Conservation (phyloP, 805 yeast genomes). For the Priceomyces haplophilus region DNA sequence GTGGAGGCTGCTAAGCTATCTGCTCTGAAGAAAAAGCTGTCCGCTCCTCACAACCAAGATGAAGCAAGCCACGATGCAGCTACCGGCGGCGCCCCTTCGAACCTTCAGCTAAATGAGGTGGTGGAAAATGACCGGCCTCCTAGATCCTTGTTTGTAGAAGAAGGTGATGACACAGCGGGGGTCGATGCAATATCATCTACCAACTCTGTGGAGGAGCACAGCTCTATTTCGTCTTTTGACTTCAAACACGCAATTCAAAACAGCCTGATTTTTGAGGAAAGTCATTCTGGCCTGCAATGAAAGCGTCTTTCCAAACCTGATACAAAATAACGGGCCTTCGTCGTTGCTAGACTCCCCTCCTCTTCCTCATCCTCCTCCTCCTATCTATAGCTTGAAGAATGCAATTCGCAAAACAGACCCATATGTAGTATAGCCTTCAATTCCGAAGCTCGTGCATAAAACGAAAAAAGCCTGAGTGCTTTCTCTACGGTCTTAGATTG, state of each 20-base stretch:
- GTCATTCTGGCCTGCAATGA: background rate
- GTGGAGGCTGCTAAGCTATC: constrained; percentile 35
- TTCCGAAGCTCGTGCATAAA: too few species aligned
- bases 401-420: too few species aligned
- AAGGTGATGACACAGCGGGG: background rate
- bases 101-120: background rate
- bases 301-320: too few species aligned
- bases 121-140: background rate
- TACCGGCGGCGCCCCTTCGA: too few species aligned
- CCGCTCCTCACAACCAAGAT: background rate
- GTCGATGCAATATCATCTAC: background rate
- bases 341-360: too few species aligned
- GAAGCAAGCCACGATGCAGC: background rate
- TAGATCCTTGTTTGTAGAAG: background rate
- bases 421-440: too few species aligned
- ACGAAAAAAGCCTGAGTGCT: too few species aligned
- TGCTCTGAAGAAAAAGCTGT: constrained; percentile 7
- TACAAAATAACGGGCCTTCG: too few species aligned
- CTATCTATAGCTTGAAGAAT: too few species aligned
- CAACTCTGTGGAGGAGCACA: background rate
- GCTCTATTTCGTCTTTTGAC: constrained; percentile 3
- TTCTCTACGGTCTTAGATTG: too few species aligned
- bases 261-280: constrained; percentile 6
- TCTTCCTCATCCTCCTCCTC: too few species aligned
- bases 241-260: constrained; percentile 7